Conservation (phyloP, 257 asterid genomes). For the Parsonsia alboflavescens region DNA sequence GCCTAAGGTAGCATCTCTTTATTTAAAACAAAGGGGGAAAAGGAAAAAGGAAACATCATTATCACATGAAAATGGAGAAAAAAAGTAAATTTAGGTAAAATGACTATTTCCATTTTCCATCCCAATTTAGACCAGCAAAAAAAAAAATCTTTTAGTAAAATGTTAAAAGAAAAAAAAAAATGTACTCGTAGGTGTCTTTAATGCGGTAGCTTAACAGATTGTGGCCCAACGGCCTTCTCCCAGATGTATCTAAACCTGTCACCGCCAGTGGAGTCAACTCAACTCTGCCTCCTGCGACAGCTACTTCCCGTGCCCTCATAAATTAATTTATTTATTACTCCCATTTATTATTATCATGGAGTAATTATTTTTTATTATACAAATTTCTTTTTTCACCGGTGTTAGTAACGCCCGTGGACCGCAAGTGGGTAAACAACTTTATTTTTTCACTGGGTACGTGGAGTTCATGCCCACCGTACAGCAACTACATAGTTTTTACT, state of each 20-base stretch:
- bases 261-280: constrained; percentile 12
- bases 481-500: background rate
- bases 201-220: no score
- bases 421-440: background rate
- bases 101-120: background rate
- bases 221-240: constrained; percentile 7
- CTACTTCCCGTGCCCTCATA: background rate
- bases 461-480: constrained; percentile 14
- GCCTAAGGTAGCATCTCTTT: no score
- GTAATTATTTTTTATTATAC: background rate
- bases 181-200: no score
- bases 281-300: background rate
- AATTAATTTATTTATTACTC: background rate
- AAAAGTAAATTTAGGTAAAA: background rate
- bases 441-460: background rate
- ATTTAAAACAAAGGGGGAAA: no score
- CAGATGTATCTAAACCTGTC: constrained; percentile 2
- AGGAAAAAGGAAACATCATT: no score
- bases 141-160: no score
- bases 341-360: no score
- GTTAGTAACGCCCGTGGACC: background rate
- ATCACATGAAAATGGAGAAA: no score
- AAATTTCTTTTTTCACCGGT: background rate
- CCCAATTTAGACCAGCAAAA: background rate
- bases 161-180: no score